Percentiles rank a stretch among this genome's conserved stretches.
phyloP scores from a whole-genome alignment of 495 filamentous ascomycete genomes.

The Neurospora pannonica region DNA sequence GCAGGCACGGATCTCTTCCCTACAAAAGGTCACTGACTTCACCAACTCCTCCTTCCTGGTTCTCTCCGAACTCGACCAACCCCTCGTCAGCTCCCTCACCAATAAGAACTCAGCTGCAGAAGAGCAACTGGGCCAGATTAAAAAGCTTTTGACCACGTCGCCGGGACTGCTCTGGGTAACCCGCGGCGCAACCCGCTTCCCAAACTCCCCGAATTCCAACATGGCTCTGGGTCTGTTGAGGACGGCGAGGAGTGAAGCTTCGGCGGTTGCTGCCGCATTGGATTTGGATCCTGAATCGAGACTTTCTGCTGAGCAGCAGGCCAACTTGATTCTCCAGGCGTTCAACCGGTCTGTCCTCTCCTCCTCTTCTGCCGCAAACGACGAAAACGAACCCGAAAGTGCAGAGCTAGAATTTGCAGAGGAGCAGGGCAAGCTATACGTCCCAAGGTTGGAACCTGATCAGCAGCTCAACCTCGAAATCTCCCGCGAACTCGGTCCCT shows the following conservation, averaged over 20 bases:
- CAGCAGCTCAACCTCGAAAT: constrained; percentile 27
- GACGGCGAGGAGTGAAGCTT: constrained; percentile 27
- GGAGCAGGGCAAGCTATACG: constrained; percentile 22
- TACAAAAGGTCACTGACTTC: constrained; percentile 16
- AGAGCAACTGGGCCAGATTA: constrained; percentile 23
- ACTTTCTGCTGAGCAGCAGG: constrained; percentile 17
- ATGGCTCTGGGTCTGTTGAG: constrained; percentile 31
- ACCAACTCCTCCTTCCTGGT: constrained; percentile 20
- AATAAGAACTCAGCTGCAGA: not conserved
- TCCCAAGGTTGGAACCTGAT: constrained; percentile 31
- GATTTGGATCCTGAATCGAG: constrained; percentile 24
- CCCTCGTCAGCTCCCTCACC: constrained; percentile 18
- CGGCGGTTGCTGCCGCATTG: constrained; percentile 22
- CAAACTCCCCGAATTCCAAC: constrained; percentile 23
- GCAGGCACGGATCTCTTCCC: constrained; percentile 15
- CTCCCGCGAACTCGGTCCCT: constrained; percentile 21
- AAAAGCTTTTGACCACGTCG: constrained; percentile 27
- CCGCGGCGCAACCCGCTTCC: constrained; percentile 27
- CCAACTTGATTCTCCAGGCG: constrained; percentile 20
- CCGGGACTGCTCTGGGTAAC: constrained; percentile 33
- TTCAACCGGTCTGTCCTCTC: constrained; percentile 16
- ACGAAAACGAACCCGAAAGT: constrained; percentile 4
- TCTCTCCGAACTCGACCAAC: constrained; percentile 19
- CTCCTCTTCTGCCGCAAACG: not conserved
- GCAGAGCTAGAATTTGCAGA: constrained; percentile 31